Evolutionary conservation across 352 stramenopile genomes (phyloP), one percentile per base, ranked within the genome.

Genomic region (Phytophthora litchii): DNA sequence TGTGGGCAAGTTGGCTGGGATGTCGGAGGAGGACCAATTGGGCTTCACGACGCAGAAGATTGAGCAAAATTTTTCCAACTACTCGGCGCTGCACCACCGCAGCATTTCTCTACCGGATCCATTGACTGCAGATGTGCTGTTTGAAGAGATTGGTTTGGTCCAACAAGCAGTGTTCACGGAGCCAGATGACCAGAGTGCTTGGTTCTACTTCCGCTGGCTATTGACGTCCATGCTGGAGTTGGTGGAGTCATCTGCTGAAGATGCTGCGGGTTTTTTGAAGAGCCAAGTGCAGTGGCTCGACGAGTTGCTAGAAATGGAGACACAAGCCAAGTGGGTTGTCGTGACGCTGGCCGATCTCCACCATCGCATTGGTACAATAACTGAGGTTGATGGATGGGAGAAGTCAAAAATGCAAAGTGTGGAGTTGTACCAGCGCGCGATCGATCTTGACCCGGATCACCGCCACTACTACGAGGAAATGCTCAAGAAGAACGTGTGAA

Each of bases 1-100:
- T 62, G 78, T 94, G 17, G 84, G 80, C 50, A 74, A 80, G 17
- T 61, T 88, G 43, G 76, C 78, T 8, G 73, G 73, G 16, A 54
- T 84, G 2, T 67, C 72, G 0, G 50, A 68, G 14, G 70, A 93
- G 6, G 71, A 95, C 17, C 91, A 99, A 61, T 83, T 98, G 42
- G 87, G 88, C 21, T 99, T 98, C 69, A 98, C 96, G 11, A 92
- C 78, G n/a, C 61, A 86, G 23, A 98, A 98, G 64, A 99, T 99
- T 47, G 74, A 97, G 68, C 80, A 98, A 42, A 99, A 99, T 59
- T 99, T 99, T 60, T 98, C 92, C 46, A 99, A 99, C 70, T 99
- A 99, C 75, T 99, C 96, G 51, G 81, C 84, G 3, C 70, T 91
- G 37, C 84, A 93, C 48, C 74, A 91, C 16, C 78, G 84, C 23